These are phyloP conservation scores for Tolypocladium album DNA, from an alignment of 2,329 filamentous ascomycete genomes.

Conservation along the genomic window DNA sequence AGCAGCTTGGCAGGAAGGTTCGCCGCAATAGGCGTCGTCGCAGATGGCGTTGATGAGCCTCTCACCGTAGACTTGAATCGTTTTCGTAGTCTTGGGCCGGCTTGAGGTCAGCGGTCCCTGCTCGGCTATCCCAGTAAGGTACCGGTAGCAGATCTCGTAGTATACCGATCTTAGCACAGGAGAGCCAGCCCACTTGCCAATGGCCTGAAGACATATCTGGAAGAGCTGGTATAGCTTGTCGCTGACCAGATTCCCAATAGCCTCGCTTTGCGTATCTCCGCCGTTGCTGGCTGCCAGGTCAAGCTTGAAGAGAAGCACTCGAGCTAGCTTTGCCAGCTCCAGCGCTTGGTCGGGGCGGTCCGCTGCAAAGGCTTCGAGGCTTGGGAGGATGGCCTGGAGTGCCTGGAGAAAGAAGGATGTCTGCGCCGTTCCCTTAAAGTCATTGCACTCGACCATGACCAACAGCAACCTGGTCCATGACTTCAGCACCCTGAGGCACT, in stretches of 20 bases:
- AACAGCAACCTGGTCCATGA: conserved; percentile 80
- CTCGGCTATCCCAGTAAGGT: conserved; percentile 60
- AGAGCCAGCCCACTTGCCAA: conserved; percentile 61
- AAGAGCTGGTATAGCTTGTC: conserved; percentile 90
- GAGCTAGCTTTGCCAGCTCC: conserved; percentile 67
- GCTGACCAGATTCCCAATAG: conserved; percentile 62
- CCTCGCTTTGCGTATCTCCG: conserved; percentile 31
- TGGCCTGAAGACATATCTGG: conserved; percentile 71
- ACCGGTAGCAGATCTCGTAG: conserved; percentile 86
- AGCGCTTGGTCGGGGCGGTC: conserved; percentile 59
- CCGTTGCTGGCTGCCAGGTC: conserved; percentile 37
- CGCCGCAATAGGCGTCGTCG: conserved; percentile 84
- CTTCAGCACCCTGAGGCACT: conserved; percentile 57
- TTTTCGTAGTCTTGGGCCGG: conserved; percentile 57
- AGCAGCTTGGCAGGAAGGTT: conserved; percentile 71
- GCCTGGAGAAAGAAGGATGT: conserved; percentile 76
- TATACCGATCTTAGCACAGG: conserved; percentile 69
- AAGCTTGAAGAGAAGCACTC: conserved; percentile 60
- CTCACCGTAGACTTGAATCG: conserved; percentile 58
- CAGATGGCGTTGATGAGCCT: conserved; percentile 77
- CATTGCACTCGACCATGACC: conserved; percentile 72
- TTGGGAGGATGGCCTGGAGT: conserved; percentile 78
- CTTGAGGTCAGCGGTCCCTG: conserved; percentile 35
- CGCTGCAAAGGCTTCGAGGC: conserved; percentile 66
- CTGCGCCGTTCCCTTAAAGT: conserved; percentile 62